Evolutionary conservation across 345 rosid species (phyloP), one percentile per base, ranked within the genome.

Genomic region (Salix caprea): DNA sequence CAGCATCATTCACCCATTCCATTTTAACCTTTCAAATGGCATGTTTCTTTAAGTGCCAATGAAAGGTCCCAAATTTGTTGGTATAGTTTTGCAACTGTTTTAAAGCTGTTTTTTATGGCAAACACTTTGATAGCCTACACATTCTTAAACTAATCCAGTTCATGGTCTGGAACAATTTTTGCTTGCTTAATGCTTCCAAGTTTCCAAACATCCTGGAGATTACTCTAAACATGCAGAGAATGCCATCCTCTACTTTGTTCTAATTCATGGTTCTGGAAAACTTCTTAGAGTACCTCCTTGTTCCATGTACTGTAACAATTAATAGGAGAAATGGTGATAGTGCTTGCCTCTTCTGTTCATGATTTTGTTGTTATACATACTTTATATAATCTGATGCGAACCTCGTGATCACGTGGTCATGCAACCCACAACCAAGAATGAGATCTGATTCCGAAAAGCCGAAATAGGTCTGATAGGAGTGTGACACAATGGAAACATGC

Each of bases 1-100:
- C 83, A 28, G 66, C 71, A 46, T 85, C 80, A 18, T 40, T 28
- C 73, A 52, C 80, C 86, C 83, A 85, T 10, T 81, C 78, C 15
- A 81, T 69, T 65, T 68, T 8, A 58, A 11, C 13, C 62, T 58
- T 58, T 65, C n/a, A 2, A 67, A 21, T 21, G 46, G 4, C n/a
- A n/a, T 36, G 42, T 37, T 37, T 42, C 26, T 68, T 68, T 19
- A 68, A 68, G 32, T 68, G 32, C 42, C 14, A 42, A n/a, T 23
- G 71, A 68, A 68, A n/a, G 54, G 7, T 68, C 11, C 48, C 28
- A 23, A 40, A 68, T 39, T 14, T 40, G 32, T 23, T 68, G 32
- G 15, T 23, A n/a, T 10, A 58, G 62, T 58, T 23, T 58, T 58
- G 4, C 26, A n/a, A 1, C 13, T n/a, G 62, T 10, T 58, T n/a